Percentiles rank a stretch among this genome's conserved stretches.
Conservation (phyloP, 768 basidiomycete genomes). For the Hypholoma fasciculare region DNA sequence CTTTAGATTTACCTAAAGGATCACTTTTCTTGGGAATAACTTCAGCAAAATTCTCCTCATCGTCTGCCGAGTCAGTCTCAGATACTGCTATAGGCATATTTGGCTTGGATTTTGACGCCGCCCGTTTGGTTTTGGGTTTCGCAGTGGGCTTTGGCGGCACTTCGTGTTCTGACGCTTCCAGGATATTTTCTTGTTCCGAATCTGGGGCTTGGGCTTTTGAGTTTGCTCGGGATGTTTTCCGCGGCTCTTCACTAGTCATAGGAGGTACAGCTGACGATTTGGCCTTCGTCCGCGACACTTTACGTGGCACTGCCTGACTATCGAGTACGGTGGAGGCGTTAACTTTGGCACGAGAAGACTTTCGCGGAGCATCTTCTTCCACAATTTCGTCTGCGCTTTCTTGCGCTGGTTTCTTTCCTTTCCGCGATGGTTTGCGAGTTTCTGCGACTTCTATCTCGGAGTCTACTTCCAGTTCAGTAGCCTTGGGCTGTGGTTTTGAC, state of each 20-base stretch:
- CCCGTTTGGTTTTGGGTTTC: constrained; percentile 6
- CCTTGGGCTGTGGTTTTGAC: neutral
- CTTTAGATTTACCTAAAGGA: constrained; percentile 13
- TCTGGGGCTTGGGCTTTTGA: constrained; percentile 17
- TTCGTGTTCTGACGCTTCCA: constrained; percentile 10
- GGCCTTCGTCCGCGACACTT: constrained; percentile 23
- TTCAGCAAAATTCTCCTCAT: neutral
- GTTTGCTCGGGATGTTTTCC: constrained; percentile 19
- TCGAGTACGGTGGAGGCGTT: constrained; percentile 11
- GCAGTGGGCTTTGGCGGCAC: constrained; percentile 4
- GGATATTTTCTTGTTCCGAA: constrained; percentile 18
- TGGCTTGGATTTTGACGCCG: constrained; percentile 8
- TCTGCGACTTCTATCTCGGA: constrained; percentile 7
- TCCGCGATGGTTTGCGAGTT: constrained; percentile 23
- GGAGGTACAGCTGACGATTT: constrained; percentile 17
- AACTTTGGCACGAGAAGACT: constrained; percentile 15
- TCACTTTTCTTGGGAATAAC: constrained; percentile 6
- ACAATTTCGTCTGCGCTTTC: constrained; percentile 21
- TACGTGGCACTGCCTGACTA: constrained; percentile 5
- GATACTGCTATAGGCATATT: constrained; percentile 3
- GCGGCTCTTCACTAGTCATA: constrained; percentile 12
- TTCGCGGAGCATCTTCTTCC: constrained; percentile 17
- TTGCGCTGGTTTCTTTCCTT: constrained; percentile 16
- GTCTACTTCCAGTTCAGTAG: neutral
- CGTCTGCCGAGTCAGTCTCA: neutral